Percentiles rank a stretch among this genome's conserved stretches.
Evolutionary conservation across 2,329 filamentous ascomycete species (phyloP).

Genomic region (Xylaria multiplex): DNA sequence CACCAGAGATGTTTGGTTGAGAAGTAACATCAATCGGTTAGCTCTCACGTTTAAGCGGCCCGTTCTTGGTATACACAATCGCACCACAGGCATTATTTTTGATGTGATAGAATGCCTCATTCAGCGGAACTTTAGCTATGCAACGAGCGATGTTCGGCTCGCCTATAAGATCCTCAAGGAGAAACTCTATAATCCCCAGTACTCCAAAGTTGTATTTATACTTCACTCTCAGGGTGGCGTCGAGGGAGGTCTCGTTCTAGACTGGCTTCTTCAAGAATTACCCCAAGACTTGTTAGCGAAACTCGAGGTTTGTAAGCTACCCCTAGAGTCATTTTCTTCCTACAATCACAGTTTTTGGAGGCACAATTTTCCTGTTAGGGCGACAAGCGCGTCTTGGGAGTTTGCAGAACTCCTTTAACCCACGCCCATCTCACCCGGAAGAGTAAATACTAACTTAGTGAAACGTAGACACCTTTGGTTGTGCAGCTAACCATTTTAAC

Average conservation of each 20-base stretch:
- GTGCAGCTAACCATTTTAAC: constrained; percentile 83
- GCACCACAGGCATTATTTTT: constrained; percentile 77
- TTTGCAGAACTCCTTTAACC: too few species aligned
- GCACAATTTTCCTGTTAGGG: too few species aligned
- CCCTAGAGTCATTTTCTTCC: too few species aligned
- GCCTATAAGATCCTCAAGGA: constrained; percentile 72
- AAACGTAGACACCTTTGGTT: constrained; percentile 72
- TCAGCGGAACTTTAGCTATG: constrained; percentile 78
- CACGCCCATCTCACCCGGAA: too few species aligned
- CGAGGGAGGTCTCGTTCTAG: constrained; percentile 75
- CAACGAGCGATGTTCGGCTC: constrained; percentile 72
- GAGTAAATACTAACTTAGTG: too few species aligned
- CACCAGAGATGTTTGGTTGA: constrained; percentile 71
- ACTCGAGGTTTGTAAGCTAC: constrained; percentile 67
- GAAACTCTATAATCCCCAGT: constrained; percentile 68
- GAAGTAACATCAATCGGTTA: constrained; percentile 75
- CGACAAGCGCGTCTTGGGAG: too few species aligned
- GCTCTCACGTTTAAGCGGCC: constrained; percentile 77
- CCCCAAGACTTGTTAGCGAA: constrained; percentile 72
- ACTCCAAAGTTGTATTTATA: constrained; percentile 77
- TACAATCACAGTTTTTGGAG: too few species aligned
- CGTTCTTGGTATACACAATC: constrained; percentile 78
- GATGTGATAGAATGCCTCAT: constrained; percentile 81
- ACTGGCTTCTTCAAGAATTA: constrained; percentile 80
- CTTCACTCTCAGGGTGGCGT: constrained; percentile 83